Evolutionary conservation across 2,329 filamentous ascomycete species (phyloP).

Genomic region (Xylariaceae sp.): DNA sequence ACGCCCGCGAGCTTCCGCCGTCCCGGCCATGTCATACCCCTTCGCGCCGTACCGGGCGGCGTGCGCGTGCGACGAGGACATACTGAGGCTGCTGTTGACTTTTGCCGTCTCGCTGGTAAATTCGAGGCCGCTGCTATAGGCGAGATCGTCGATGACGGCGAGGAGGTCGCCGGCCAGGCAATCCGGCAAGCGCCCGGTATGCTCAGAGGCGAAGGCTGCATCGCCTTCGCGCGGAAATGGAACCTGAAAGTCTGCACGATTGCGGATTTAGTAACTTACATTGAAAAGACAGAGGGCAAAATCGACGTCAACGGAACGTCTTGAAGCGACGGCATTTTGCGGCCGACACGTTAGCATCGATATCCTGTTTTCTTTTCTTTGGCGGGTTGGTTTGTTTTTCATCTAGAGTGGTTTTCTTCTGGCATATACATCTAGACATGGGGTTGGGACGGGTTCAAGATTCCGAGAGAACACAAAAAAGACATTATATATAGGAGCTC

Average conservation of each 20-base stretch:
- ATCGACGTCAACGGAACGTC: conserved; percentile 40
- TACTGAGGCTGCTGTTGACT: conserved; percentile 88
- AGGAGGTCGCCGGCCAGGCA: conserved; percentile 62
- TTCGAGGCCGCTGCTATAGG: conserved; percentile 74
- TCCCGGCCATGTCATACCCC: conserved; percentile 85
- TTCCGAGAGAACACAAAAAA: too few species aligned
- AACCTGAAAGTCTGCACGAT: conserved; percentile 94
- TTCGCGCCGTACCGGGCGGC: conserved; percentile 73
- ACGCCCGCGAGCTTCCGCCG: conserved; percentile 62
- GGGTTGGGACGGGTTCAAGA: too few species aligned
- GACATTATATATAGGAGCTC: too few species aligned
- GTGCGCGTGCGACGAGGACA: conserved; percentile 77
- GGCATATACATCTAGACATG: too few species aligned
- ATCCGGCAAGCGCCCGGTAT: conserved; percentile 68
- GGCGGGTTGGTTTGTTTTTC: not conserved
- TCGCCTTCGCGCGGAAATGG: conserved; percentile 82
- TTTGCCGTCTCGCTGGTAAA: conserved; percentile 81
- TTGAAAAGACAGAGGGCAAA: conserved; percentile 70
- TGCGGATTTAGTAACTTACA: conserved; percentile 75
- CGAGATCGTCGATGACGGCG: conserved; percentile 85
- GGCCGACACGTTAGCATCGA: not conserved
- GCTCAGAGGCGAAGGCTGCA: conserved; percentile 83
- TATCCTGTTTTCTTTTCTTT: too few species aligned
- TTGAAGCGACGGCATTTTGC: conserved; percentile 5
- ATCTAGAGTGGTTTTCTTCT: too few species aligned